Conservation (phyloP, 2,329 filamentous ascomycete species). For the Fusarium denticulatum region DNA sequence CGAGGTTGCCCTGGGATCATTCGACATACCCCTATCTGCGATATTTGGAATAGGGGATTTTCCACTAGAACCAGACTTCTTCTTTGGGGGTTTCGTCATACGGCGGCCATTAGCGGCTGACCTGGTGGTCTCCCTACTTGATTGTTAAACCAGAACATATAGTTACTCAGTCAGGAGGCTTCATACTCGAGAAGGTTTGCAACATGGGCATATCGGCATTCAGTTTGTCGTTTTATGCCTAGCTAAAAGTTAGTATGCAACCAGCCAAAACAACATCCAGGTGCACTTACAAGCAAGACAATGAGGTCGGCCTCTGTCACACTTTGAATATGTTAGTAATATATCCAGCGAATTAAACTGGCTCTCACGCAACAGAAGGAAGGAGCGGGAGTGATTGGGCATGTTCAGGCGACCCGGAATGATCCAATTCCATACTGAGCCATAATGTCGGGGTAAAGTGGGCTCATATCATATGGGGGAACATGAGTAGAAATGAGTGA, state of each 20-base stretch:
- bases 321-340: slow-evolving; percentile 58
- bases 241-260: slow-evolving; percentile 43
- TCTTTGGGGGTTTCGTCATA: slow-evolving; percentile 68
- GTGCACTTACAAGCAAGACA: slow-evolving; percentile 68
- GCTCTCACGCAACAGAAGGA: background rate
- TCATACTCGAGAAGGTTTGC: slow-evolving; percentile 80
- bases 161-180: background rate
- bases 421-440: background rate
- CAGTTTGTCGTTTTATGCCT: slow-evolving; percentile 80
- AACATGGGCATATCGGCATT: slow-evolving; percentile 79
- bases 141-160: slow-evolving; percentile 21
- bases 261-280: background rate
- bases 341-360: background rate
- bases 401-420: background rate
- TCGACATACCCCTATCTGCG: slow-evolving; percentile 62
- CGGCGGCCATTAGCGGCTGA: slow-evolving; percentile 62
- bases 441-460: slow-evolving; percentile 24
- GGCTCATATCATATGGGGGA: slow-evolving; percentile 17
- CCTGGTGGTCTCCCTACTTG: slow-evolving; percentile 65
- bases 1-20: slow-evolving; percentile 55
- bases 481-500: background rate
- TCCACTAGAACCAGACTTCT: slow-evolving; percentile 54
- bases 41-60: slow-evolving; percentile 62
- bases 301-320: slow-evolving; percentile 77
- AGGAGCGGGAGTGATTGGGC: background rate